Base-by-base conservation (phyloP, 768 basidiomycete species). In the Mycena rebaudengoi region DNA sequence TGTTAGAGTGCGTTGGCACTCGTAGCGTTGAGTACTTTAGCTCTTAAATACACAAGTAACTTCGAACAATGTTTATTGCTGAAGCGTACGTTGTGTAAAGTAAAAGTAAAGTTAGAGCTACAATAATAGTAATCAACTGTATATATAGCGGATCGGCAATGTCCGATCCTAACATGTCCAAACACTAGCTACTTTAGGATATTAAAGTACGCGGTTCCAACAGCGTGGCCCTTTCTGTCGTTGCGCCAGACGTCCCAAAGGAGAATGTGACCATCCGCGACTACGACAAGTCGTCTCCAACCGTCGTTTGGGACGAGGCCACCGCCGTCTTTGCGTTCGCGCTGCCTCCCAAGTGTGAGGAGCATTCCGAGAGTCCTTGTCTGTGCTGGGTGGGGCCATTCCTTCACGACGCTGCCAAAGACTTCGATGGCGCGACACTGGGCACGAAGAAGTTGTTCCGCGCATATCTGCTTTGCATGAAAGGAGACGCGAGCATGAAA, bases 321-420 rank as follows among this genome's bases (percentile, higher is more conserved):
- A 51, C 32, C 5, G 33, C 32, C 6, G 10, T 51, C 8, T 44
- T 60, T 23, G 58, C 58, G 3, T 60, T 60, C 29, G 58, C 58
- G 29, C 14, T 23, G 4, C 58, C 49, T 0, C 48, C 39, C 13
- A n/a, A 7, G 12, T 58, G 57, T 21, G 45, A 39, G 3, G 46
- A 39, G 2, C 58, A 60, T 33, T 30, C 58, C 12, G 25, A 5
- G 14, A 21, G 10, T 18, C 25, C 7, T n/a, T 60, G 58, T 28
- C n/a, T 60, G 1, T 60, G 58, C 41, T 60, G 58, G 58, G 39
- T 60, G 5, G 58, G 58, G 4, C 58, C 58, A 0, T 33, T 44
- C 16, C 5, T 60, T 5, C 58, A 44, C 18, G 58, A 50, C 6
- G 58, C 58, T 20, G 58, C 58, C 2, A 43, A 4, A 29, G 32